These are phyloP conservation scores for Pseudonitzschia pungens DNA, from an alignment of 108 stramenopile species.

Conservation along the genomic window DNA sequence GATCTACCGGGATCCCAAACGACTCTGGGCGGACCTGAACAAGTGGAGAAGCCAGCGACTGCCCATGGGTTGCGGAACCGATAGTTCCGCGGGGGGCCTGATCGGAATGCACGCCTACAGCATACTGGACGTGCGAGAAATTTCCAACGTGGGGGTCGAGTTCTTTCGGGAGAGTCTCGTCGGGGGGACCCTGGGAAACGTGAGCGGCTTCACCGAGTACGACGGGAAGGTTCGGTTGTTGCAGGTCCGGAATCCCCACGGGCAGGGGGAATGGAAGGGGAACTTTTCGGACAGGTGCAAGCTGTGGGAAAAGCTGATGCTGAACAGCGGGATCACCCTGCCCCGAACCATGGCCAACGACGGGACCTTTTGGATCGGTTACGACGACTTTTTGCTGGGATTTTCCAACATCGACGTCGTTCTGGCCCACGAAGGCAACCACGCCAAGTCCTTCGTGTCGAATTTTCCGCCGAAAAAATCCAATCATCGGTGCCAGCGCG, in stretches of 20 bases:
- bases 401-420: constrained; percentile 75
- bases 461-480: constrained; percentile 66
- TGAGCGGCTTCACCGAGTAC: constrained; percentile 62
- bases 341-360: constrained; percentile 63
- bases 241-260: constrained; percentile 81
- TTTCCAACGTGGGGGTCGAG: constrained; percentile 55
- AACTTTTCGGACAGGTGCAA: constrained; percentile 56
- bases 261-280: constrained; percentile 80
- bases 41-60: constrained; percentile 38
- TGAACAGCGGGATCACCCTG: constrained; percentile 24
- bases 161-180: constrained; percentile 55
- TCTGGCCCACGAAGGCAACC: constrained; percentile 60
- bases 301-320: constrained; percentile 55
- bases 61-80: constrained; percentile 82
- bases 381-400: constrained; percentile 67
- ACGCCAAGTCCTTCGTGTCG: constrained; percentile 58
- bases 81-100: constrained; percentile 60
- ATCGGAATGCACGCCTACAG: constrained; percentile 94
- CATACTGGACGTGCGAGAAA: constrained; percentile 85
- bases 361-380: constrained; percentile 79
- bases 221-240: constrained; percentile 77
- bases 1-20: constrained; percentile 37
- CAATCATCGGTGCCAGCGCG: constrained; percentile 59
- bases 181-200: constrained; percentile 47
- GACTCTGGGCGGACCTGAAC: constrained; percentile 65